phyloP scores from a whole-genome alignment of 805 yeast genomes.

The Kazachstania africana region DNA sequence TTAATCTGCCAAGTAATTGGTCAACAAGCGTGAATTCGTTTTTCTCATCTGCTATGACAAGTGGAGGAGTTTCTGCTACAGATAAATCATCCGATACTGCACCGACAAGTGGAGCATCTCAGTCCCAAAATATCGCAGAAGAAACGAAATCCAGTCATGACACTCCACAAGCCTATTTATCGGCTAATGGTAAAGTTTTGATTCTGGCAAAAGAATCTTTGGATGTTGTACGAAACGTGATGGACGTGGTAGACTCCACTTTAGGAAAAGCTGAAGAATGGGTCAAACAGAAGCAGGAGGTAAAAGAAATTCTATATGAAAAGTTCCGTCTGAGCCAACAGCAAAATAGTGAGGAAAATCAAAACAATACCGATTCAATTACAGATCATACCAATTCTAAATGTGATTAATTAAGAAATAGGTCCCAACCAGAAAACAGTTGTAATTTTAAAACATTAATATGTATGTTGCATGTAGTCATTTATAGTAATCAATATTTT shows the following conservation, averaged over 20 bases:
- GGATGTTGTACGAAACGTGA: constrained; percentile 75
- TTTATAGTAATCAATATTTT: too few relatives aligned
- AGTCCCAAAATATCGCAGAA: background rate
- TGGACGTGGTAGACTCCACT: constrained; percentile 75
- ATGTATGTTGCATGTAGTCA: too few relatives aligned
- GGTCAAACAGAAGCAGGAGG: constrained; percentile 41
- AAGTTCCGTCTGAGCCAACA: constrained; percentile 5
- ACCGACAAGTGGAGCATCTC: background rate
- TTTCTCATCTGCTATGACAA: constrained; percentile 3
- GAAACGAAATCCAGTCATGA: background rate
- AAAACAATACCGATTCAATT: too few relatives aligned
- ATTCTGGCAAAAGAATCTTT: constrained; percentile 81
- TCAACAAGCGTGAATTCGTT: constrained; percentile 30
- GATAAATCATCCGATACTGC: background rate
- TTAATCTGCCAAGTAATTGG: constrained; percentile 69
- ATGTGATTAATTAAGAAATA: too few relatives aligned
- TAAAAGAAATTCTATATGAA: constrained; percentile 21
- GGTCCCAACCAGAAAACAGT: too few relatives aligned
- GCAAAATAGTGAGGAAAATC: background rate
- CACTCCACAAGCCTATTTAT: constrained; percentile 8
- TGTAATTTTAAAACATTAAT: too few relatives aligned
- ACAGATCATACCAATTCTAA: too few relatives aligned
- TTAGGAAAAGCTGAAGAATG: constrained; percentile 77
- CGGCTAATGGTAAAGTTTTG: constrained; percentile 59
- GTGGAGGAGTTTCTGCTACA: background rate